Percentiles rank a stretch among this genome's conserved stretches.
phyloP scores from a whole-genome alignment of 768 basidiomycete genomes.

The Heimioporus sp. region DNA sequence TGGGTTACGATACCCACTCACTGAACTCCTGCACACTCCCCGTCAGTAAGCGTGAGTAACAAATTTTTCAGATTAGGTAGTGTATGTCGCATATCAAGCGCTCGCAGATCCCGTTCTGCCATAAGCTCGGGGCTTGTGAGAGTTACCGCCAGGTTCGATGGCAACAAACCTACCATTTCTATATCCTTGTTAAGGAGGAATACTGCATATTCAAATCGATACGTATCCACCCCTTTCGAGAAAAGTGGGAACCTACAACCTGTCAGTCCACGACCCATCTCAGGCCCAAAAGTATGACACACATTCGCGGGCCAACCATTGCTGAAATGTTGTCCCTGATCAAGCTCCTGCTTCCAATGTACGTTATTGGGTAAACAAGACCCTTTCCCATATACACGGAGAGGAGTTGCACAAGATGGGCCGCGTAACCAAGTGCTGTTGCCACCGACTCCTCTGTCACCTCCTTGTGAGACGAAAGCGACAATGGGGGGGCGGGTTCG shows the following conservation, averaged over 20 bases:
- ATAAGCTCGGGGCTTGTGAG: constrained; percentile 60
- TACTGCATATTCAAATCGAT: constrained; percentile 96
- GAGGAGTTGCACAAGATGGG: constrained; percentile 81
- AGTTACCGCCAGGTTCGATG: not conserved
- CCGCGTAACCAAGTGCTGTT: constrained; percentile 87
- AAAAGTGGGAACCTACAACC: constrained; percentile 86
- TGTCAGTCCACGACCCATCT: constrained; percentile 10
- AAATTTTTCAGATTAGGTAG: constrained; percentile 96
- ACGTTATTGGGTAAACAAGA: constrained; percentile 87
- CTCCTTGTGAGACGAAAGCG: constrained; percentile 58
- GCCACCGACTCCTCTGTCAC: constrained; percentile 86
- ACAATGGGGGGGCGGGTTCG: constrained; percentile 83
- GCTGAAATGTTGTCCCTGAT: constrained; percentile 91
- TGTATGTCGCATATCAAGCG: constrained; percentile 93
- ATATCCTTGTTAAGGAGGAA: constrained; percentile 97
- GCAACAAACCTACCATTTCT: constrained; percentile 63
- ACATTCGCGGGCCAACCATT: constrained; percentile 96
- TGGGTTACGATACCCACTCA: constrained; percentile 32
- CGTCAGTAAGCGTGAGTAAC: constrained; percentile 78
- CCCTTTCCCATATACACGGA: constrained; percentile 74
- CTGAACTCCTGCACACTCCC: constrained; percentile 49
- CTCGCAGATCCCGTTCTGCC: constrained; percentile 84
- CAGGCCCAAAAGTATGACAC: constrained; percentile 31
- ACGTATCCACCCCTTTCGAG: constrained; percentile 91
- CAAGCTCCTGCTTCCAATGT: constrained; percentile 85